Evolutionary conservation across 345 rosid species (phyloP).

Genomic region (Hibiscus trionum): DNA sequence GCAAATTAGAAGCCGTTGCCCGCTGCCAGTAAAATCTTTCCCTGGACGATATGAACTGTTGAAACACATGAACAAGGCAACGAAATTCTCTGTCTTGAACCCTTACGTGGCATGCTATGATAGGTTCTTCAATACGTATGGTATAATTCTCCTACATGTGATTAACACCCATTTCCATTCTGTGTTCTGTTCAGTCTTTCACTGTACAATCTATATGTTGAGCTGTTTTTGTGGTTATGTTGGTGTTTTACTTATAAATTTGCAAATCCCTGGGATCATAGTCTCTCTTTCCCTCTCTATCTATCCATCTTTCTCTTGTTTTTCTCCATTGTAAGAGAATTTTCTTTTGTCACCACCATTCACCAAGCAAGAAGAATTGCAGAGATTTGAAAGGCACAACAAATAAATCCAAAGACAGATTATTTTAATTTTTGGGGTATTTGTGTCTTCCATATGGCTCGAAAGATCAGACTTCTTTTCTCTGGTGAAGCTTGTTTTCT

Average conservation of each 20-base stretch:
- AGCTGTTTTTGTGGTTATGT: no score
- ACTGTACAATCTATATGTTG: background rate
- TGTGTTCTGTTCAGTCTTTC: background rate
- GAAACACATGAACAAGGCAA: background rate
- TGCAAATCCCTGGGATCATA: no score
- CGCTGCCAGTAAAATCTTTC: background rate
- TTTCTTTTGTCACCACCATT: no score
- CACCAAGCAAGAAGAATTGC: background rate
- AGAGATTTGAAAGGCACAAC: background rate
- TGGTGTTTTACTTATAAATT: no score
- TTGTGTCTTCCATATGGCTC: background rate
- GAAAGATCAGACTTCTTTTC: background rate
- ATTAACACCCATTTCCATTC: background rate
- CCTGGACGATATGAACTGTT: background rate
- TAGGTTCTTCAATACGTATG: background rate
- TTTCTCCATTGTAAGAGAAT: no score
- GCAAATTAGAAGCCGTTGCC: background rate
- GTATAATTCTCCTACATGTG: background rate
- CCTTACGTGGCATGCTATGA: constrained; percentile 1
- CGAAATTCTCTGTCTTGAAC: background rate
- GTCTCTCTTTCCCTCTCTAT: background rate
- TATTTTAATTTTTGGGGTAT: background rate
- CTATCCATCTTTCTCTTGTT: background rate
- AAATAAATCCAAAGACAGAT: background rate
- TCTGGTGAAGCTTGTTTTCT: constrained; percentile 4